These are phyloP conservation scores for Cercospora citrullina DNA, from an alignment of 2,329 filamentous ascomycete genomes.

Conservation along the genomic window DNA sequence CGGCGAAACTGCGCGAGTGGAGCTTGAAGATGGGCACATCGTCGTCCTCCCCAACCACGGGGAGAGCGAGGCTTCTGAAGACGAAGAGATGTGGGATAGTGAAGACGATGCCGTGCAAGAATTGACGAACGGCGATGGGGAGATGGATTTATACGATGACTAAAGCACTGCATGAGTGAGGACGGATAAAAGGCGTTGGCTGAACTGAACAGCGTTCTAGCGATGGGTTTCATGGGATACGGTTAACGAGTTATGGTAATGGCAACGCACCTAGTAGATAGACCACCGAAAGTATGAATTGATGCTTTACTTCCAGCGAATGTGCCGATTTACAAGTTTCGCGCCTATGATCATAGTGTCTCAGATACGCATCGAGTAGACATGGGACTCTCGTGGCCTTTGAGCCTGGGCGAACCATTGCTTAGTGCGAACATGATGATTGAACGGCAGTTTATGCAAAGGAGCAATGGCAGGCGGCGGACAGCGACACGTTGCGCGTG, in stretches of 20 bases:
- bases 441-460: neutral
- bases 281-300: neutral
- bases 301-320: neutral
- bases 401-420: neutral
- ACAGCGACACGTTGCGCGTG: neutral
- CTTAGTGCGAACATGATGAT: neutral
- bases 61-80: conserved; percentile 55
- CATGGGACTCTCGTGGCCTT: neutral
- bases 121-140: conserved; percentile 52
- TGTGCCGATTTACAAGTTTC: neutral
- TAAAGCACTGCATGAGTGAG: conserved; percentile 13
- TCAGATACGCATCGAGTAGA: neutral
- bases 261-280: neutral
- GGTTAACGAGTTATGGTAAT: conserved; percentile 12
- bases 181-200: conserved; percentile 6
- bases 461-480: neutral
- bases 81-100: conserved; percentile 67
- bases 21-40: conserved; percentile 76
- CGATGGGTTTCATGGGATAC: conserved; percentile 11
- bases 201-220: conserved; percentile 25
- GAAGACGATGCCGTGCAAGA: conserved; percentile 76
- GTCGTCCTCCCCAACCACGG: conserved; percentile 82
- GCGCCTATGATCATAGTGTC: neutral
- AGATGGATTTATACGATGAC: conserved; percentile 64
- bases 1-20: conserved; percentile 78